Percentiles rank a stretch among this genome's conserved stretches.
Conservation (phyloP, 1,284 basidiomycete genomes). For the Ceratobasidium sp. region DNA sequence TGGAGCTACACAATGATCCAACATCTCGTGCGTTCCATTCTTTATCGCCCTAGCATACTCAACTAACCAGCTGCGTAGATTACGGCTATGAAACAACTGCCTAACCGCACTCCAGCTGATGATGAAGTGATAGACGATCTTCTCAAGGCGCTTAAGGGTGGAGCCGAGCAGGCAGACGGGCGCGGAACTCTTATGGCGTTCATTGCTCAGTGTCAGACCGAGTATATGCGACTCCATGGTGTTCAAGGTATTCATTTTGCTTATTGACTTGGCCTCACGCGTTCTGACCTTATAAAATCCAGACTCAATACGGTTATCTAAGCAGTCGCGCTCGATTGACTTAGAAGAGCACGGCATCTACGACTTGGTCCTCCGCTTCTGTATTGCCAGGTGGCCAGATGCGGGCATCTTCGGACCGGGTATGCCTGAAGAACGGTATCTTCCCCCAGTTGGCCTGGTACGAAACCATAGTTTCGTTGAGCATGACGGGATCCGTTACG, state of each 20-base stretch:
- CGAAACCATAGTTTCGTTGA: background rate
- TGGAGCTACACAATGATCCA: conserved; percentile 15
- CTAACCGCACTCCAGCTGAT: conserved; percentile 8
- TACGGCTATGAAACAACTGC: background rate
- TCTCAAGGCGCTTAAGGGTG: background rate
- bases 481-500: conserved; percentile 3
- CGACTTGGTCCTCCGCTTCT: background rate
- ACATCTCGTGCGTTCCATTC: conserved; percentile 3
- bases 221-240: background rate
- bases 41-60: background rate
- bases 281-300: background rate
- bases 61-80: background rate
- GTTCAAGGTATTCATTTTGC: conserved; percentile 5
- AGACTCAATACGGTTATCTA: background rate
- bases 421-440: background rate
- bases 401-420: background rate
- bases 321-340: background rate
- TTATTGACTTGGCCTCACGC: background rate
- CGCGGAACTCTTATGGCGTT: conserved; percentile 18
- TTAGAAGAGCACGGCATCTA: background rate
- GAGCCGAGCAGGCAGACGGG: background rate
- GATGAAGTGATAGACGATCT: background rate
- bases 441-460: background rate
- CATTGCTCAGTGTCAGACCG: conserved; percentile 4
- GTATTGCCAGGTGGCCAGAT: background rate